Conservation (phyloP, 1,284 basidiomycete species). For the Ceratobasidium sp. region DNA sequence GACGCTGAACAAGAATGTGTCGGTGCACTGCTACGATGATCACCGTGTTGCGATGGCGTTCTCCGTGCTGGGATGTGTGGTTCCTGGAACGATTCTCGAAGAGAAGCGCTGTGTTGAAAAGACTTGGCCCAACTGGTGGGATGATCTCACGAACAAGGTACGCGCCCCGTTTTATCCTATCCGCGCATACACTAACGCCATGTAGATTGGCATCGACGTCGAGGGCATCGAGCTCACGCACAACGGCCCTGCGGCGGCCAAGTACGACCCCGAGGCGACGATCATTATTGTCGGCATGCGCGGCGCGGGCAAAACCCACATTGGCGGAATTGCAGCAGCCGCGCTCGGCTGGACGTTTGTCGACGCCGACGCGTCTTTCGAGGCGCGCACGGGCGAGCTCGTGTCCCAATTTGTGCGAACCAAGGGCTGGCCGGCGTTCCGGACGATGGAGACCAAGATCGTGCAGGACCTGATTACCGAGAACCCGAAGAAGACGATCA, state of each 20-base stretch:
- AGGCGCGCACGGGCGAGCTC: slow-evolving; percentile 68
- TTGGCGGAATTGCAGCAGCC: slow-evolving; percentile 82
- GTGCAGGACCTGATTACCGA: slow-evolving; percentile 70
- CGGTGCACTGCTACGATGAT: slow-evolving; percentile 96
- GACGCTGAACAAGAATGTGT: slow-evolving; percentile 73
- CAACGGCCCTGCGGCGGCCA: slow-evolving; percentile 55
- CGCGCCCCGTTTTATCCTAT: slow-evolving; percentile 46
- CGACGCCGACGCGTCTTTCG: slow-evolving; percentile 90
- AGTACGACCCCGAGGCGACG: slow-evolving; percentile 66
- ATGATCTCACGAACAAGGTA: slow-evolving; percentile 94
- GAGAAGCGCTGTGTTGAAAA: slow-evolving; percentile 99
- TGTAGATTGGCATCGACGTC: slow-evolving; percentile 88
- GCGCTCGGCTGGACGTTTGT: slow-evolving; percentile 79
- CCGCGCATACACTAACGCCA: slow-evolving; percentile 37
- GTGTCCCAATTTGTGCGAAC: slow-evolving; percentile 82
- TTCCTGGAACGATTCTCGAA: slow-evolving; percentile 83
- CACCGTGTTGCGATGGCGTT: slow-evolving; percentile 99
- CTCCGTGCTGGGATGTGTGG: slow-evolving; percentile 83
- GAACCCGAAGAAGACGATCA: slow-evolving; percentile 72
- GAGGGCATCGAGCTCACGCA: slow-evolving; percentile 75
- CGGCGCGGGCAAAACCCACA: slow-evolving; percentile 93
- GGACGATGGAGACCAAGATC: slow-evolving; percentile 67
- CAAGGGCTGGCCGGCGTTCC: slow-evolving; percentile 83
- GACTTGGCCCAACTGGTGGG: slow-evolving; percentile 99
- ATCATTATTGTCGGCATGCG: slow-evolving; percentile 96